Conservation (phyloP, 225 moss, liverwort and hornwort genomes). For the Climacium dendroides region DNA sequence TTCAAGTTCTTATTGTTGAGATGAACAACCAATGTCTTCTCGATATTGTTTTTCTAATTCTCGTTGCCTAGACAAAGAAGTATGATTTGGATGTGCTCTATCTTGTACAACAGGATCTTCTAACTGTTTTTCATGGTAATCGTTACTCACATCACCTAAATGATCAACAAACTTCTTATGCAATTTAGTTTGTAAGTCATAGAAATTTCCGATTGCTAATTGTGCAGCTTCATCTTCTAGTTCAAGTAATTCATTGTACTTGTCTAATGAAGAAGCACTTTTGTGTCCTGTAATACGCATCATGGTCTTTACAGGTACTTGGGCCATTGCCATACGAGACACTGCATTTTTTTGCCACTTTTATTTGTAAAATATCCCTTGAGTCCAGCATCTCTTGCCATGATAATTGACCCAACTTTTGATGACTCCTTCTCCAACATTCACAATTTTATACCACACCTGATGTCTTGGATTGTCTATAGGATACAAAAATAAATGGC, state of each 20-base stretch:
- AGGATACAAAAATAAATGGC: too few species aligned
- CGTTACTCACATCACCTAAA: too few species aligned
- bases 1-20: too few species aligned
- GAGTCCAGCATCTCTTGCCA: not conserved
- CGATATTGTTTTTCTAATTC: too few species aligned
- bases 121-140: not conserved
- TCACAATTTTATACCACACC: too few species aligned
- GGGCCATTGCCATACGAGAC: not conserved
- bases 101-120: not conserved
- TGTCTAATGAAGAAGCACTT: not conserved
- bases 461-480: too few species aligned
- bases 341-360: not conserved
- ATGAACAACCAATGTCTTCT: too few species aligned
- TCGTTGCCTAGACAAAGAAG: too few species aligned
- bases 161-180: not conserved
- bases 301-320: not conserved
- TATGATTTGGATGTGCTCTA: too few species aligned
- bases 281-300: not conserved
- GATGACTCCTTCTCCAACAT: not conserved
- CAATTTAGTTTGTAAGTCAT: too few species aligned
- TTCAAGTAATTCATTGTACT: not conserved
- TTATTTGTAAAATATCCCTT: not conserved
- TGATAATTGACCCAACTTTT: not conserved
- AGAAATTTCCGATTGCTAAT: not conserved
- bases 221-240: not conserved